phyloP scores from a whole-genome alignment of 1,284 basidiomycete species.

The Schizophyllum commune region DNA sequence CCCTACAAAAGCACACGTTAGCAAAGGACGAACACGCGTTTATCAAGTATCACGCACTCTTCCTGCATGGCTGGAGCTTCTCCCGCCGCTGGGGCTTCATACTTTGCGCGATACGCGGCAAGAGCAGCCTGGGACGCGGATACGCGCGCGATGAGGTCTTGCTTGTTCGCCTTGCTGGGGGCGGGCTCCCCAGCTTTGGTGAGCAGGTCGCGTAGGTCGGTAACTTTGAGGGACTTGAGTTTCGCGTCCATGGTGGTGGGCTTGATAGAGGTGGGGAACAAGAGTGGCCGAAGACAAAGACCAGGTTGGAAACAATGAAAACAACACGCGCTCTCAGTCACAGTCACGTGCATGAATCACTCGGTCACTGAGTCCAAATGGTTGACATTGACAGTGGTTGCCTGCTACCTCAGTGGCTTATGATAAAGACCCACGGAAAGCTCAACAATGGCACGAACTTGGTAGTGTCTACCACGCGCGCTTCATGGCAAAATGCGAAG shows the following conservation, averaged over 20 bases:
- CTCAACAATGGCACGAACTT: no score
- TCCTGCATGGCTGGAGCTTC: background rate
- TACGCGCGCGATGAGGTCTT: conserved; percentile 58
- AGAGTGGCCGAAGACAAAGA: no score
- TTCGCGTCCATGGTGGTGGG: conserved; percentile 41
- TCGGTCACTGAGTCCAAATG: no score
- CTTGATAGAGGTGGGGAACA: no score
- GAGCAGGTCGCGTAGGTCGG: conserved; percentile 60
- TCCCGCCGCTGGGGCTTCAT: background rate
- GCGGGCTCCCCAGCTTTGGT: conserved; percentile 38
- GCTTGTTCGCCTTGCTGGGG: conserved; percentile 54
- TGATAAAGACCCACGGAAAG: no score
- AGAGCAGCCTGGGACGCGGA: conserved; percentile 24
- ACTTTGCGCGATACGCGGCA: background rate
- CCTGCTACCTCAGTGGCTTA: no score
- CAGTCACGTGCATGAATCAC: no score
- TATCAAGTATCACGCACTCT: background rate
- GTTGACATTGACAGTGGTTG: no score
- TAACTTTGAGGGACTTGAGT: conserved; percentile 61
- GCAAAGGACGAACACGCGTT: background rate
- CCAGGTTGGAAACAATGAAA: no score
- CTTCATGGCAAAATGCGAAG: no score
- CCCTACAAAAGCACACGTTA: background rate
- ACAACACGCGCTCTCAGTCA: no score
- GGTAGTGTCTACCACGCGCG: no score